Conservation (phyloP, 2,329 filamentous ascomycete species). For the Trichoderma afroharzianum region DNA sequence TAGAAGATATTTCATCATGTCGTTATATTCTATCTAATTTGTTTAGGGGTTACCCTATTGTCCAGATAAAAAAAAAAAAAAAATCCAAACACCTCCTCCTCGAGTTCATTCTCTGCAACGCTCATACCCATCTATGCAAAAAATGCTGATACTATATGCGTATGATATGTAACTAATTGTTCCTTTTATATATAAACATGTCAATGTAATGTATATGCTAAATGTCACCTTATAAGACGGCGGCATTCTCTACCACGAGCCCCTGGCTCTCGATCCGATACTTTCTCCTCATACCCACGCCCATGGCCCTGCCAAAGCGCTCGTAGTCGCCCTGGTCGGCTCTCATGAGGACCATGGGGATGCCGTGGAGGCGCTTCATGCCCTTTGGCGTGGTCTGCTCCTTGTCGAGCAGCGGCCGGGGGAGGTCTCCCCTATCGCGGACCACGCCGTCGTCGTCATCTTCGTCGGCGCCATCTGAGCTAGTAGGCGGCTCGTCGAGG, state of each 20-base stretch:
- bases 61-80: neutral
- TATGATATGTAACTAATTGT: neutral
- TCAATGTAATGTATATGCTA: neutral
- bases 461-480: slow-evolving; percentile 43
- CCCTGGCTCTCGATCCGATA: slow-evolving; percentile 82
- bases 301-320: slow-evolving; percentile 58
- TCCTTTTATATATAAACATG: neutral
- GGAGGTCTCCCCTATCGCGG: slow-evolving; percentile 32
- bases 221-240: slow-evolving; percentile 46
- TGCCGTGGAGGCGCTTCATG: slow-evolving; percentile 63
- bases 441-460: slow-evolving; percentile 30
- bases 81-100: neutral
- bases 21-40: neutral
- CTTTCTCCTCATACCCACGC: slow-evolving; percentile 70
- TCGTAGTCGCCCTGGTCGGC: slow-evolving; percentile 62
- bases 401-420: slow-evolving; percentile 70
- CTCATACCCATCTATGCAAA: neutral
- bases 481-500: slow-evolving; percentile 42
- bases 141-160: neutral
- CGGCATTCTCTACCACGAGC: slow-evolving; percentile 71
- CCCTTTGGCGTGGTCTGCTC: slow-evolving; percentile 69
- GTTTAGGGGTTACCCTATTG: neutral
- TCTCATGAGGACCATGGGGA: slow-evolving; percentile 79
- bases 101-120: neutral
- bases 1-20: too few species aligned